phyloP scores from a whole-genome alignment of 768 basidiomycete genomes.

The Grammothele lineata region DNA sequence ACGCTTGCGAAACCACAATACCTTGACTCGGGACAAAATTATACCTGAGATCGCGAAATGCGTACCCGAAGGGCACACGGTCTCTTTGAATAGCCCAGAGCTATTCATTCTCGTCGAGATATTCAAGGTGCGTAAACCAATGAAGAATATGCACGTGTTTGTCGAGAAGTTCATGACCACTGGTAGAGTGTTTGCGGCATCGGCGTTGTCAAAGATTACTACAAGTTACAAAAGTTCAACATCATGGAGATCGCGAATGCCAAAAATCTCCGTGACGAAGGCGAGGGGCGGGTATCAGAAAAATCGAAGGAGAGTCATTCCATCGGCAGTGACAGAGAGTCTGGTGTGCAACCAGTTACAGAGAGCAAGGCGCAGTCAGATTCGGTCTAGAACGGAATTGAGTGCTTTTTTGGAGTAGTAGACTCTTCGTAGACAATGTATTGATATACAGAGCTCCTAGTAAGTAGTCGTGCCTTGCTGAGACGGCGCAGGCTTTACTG shows the following conservation, averaged over 20 bases:
- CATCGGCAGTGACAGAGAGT: no score
- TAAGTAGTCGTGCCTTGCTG: no score
- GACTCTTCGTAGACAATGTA: no score
- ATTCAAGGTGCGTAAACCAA: conserved; percentile 75
- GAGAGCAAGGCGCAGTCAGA: no score
- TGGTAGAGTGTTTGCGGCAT: conserved; percentile 80
- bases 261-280: conserved; percentile 32
- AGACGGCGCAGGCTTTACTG: no score
- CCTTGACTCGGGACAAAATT: conserved; percentile 51
- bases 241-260: conserved; percentile 64
- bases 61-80: conserved; percentile 63
- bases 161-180: not conserved
- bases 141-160: not conserved
- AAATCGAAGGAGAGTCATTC: no score
- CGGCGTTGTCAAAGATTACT: conserved; percentile 70
- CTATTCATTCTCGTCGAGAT: conserved; percentile 77
- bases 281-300: conserved; percentile 11
- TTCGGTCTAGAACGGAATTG: no score
- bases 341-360: no score
- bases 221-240: conserved; percentile 71
- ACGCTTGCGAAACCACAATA: conserved; percentile 72
- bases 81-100: conserved; percentile 64
- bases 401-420: no score
- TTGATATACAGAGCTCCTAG: no score
- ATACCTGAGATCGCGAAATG: conserved; percentile 69